Percentiles rank a stretch among this genome's conserved stretches.
Evolutionary conservation across 805 yeast species (phyloP).

Genomic region (Ogataea chonburiensis): DNA sequence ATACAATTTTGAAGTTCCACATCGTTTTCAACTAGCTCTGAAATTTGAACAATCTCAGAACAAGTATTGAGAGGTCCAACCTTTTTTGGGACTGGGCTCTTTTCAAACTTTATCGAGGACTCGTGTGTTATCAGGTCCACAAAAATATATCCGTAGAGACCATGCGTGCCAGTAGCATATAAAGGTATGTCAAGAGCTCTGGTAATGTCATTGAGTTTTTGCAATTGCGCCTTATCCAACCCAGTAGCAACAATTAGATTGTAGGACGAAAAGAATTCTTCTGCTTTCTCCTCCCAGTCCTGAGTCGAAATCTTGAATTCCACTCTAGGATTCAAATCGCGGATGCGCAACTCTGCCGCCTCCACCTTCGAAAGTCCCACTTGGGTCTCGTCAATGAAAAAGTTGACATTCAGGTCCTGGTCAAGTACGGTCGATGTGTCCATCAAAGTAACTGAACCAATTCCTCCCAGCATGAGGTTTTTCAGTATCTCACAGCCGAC

Average conservation of each 20-base stretch:
- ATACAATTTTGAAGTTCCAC: conserved; percentile 37
- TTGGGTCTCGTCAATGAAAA: conserved; percentile 58
- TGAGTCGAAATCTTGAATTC: conserved; percentile 45
- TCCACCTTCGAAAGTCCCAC: conserved; percentile 57
- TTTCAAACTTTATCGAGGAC: conserved; percentile 51
- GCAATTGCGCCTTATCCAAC: conserved; percentile 40
- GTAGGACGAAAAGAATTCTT: conserved; percentile 49
- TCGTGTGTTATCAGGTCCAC: conserved; percentile 71
- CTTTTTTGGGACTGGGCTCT: conserved; percentile 47
- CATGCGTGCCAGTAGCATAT: conserved; percentile 67
- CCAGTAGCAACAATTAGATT: conserved; percentile 80
- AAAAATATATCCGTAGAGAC: conserved; percentile 79
- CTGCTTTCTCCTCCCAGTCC: conserved; percentile 27
- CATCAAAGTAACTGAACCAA: conserved; percentile 71
- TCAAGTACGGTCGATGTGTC: conserved; percentile 56
- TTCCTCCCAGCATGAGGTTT: conserved; percentile 84
- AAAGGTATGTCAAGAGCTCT: conserved; percentile 61
- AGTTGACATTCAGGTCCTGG: conserved; percentile 71
- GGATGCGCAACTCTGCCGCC: conserved; percentile 54
- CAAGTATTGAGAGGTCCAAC: conserved; percentile 46
- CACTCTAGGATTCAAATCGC: conserved; percentile 80
- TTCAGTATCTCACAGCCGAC: conserved; percentile 81
- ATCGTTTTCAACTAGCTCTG: conserved; percentile 37
- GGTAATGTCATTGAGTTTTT: conserved; percentile 51
- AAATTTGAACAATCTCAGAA: conserved; percentile 44